A percentile compares a stretch with the other conserved stretches of the same genome.
Conservation (phyloP, 2,329 filamentous ascomycete genomes). For the Xylariales sp. region DNA sequence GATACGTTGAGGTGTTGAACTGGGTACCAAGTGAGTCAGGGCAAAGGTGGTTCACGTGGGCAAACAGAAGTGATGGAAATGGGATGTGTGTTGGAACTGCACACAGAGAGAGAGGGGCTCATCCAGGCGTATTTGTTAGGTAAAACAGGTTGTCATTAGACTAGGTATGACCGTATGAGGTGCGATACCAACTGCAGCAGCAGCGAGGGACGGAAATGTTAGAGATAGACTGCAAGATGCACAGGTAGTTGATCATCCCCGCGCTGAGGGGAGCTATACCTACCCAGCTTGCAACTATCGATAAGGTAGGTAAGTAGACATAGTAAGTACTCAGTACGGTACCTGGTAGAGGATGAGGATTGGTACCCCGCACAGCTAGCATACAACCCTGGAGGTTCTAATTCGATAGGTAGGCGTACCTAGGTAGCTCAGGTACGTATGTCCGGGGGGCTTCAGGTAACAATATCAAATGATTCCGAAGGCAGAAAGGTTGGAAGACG, state of each 20-base stretch:
- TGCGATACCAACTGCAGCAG: constrained; percentile 22
- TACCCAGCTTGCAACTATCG: constrained; percentile 16
- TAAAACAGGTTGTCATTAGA: constrained; percentile 21
- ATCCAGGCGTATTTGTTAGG: constrained; percentile 9
- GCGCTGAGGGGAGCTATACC: constrained; percentile 22
- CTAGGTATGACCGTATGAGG: background rate
- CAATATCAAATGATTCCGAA: no score
- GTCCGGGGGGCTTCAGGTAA: no score
- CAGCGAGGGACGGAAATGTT: constrained; percentile 12
- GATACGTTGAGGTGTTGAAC: constrained; percentile 1
- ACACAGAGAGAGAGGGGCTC: constrained; percentile 24
- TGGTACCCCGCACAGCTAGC: constrained; percentile 2
- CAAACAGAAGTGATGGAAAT: constrained; percentile 24
- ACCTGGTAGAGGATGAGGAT: background rate
- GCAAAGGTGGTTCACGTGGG: constrained; percentile 28
- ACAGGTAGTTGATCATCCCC: constrained; percentile 17
- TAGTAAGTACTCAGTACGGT: background rate
- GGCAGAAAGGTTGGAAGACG: no score
- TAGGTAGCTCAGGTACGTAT: no score
- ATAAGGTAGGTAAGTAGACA: constrained; percentile 30
- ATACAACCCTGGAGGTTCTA: no score
- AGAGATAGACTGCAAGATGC: constrained; percentile 18
- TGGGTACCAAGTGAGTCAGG: constrained; percentile 12
- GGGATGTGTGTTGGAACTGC: constrained; percentile 16
- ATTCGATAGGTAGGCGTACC: no score